Conservation (phyloP, 257 asterid species). For the Ajuga chamaepitys region DNA sequence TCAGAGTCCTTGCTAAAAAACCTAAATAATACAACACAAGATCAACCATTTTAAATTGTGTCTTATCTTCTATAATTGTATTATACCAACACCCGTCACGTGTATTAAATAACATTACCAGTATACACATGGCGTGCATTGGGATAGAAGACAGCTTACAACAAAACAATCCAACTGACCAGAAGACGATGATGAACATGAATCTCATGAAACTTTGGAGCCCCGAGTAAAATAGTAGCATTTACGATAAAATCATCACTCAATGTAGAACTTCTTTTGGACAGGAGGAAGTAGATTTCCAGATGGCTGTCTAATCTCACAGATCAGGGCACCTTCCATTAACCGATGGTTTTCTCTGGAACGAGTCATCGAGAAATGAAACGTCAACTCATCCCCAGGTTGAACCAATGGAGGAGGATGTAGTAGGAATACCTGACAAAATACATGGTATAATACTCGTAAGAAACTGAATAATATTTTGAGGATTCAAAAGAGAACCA, state of each 20-base stretch:
- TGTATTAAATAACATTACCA: background rate
- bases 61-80: background rate
- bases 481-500: background rate
- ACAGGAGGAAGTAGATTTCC: slow-evolving; percentile 42
- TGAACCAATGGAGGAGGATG: slow-evolving; percentile 52
- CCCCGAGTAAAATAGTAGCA: background rate
- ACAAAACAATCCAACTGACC: background rate
- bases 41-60: background rate
- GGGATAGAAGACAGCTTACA: too few relatives aligned
- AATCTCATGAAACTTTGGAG: background rate
- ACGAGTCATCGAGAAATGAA: slow-evolving; percentile 57
- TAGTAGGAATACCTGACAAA: slow-evolving; percentile 64
- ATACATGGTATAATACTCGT: background rate
- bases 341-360: slow-evolving; percentile 80
- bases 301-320: slow-evolving; percentile 48
- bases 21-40: background rate
- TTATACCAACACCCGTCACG: background rate
- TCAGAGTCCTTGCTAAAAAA: background rate
- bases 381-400: slow-evolving; percentile 41
- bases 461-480: background rate
- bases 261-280: slow-evolving; percentile 57
- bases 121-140: too few relatives aligned
- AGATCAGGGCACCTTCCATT: slow-evolving; percentile 64
- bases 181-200: background rate
- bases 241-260: slow-evolving; percentile 36